Evolutionary conservation across 1,139 yeast species (phyloP), one percentile per base, ranked within the genome.

Genomic region (Nakaseomyces sp.): DNA sequence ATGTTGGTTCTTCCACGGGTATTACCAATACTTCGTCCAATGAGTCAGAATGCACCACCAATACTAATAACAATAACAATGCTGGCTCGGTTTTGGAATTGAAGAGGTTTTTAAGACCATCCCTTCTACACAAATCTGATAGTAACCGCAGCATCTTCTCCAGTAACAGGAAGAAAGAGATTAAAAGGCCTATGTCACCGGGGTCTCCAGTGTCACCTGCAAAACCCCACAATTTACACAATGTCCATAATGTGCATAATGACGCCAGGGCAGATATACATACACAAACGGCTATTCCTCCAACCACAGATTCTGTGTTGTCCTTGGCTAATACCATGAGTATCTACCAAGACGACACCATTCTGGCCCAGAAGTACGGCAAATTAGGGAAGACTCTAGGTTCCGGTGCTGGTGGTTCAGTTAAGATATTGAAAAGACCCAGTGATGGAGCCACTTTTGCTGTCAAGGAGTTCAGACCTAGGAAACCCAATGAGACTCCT

Each of bases 331-430:
- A 57, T 46, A 52, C 54, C 24, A 49, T 55, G 22, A 60, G 61
- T 42, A 68, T 72, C 0, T 63, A 70, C 46, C 75, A 74, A 41
- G 74, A 72, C 43, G 82, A 78, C 49, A 72, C 81, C 9, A 75
- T 78, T 2, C 68, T 84, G 46, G 81, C 78, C 18, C 82, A 81
- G 55, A 84, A 88, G 61, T 91, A 91, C 64, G 95, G 95, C 47
- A 84, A 81, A 54, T 70, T 89, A 49, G 96, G 96, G 41, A 83
- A 86, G 52, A 80, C 84, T 47, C 70, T 91, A 51, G 99, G 98
- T 15, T 81, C 95, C 29, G 99, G 99, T 28, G 98, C 97, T 2
- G 98, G 98, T 39, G 99, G 99, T 3, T 82, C 93, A 1, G 99
- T 91, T 9, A 77, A 93, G 47, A 71, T 91, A 44, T 79, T 91